Evolutionary conservation across 1,139 yeast genomes (phyloP).

Genomic region (Pneumocystis jirovecii): DNA sequence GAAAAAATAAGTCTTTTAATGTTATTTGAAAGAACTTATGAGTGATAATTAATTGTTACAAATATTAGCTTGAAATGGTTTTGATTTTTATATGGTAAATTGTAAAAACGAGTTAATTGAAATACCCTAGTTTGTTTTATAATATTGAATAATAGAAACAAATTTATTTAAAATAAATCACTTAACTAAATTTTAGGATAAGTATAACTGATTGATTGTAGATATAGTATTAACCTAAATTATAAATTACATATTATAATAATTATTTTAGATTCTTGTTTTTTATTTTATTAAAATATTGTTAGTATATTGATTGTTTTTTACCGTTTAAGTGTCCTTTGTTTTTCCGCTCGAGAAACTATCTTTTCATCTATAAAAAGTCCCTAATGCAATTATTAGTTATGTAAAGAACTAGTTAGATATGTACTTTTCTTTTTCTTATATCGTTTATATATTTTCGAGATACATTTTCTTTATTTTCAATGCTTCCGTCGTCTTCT

Average conservation of each 20-base stretch:
- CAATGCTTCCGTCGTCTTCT: conserved; percentile 82
- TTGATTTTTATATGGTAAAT: not conserved
- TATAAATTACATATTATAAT: too few species aligned
- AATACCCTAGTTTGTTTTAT: not conserved
- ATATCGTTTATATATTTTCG: conserved; percentile 69
- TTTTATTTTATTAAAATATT: not conserved
- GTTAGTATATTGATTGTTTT: not conserved
- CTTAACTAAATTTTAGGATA: too few species aligned
- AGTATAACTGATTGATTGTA: not conserved
- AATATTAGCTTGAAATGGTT: not conserved
- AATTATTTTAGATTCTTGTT: not conserved
- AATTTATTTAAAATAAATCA: not conserved
- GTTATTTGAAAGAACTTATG: conserved; percentile 41
- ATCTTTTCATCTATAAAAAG: conserved; percentile 79
- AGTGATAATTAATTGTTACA: not conserved
- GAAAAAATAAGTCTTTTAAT: conserved; percentile 76
- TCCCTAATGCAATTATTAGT: conserved; percentile 30
- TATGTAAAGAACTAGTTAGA: not conserved
- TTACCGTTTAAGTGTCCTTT: conserved; percentile 50
- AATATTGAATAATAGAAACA: not conserved
- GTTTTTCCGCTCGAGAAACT: conserved; percentile 82
- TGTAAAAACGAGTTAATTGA: not conserved
- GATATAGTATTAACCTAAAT: too few species aligned
- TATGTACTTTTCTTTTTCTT: conserved; percentile 46
- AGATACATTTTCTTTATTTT: conserved; percentile 85